Percentiles rank a stretch among this genome's conserved stretches.
These are phyloP conservation scores for Alternaria conjuncta DNA, from an alignment of 2,329 filamentous ascomycete genomes.

Conservation along the genomic window DNA sequence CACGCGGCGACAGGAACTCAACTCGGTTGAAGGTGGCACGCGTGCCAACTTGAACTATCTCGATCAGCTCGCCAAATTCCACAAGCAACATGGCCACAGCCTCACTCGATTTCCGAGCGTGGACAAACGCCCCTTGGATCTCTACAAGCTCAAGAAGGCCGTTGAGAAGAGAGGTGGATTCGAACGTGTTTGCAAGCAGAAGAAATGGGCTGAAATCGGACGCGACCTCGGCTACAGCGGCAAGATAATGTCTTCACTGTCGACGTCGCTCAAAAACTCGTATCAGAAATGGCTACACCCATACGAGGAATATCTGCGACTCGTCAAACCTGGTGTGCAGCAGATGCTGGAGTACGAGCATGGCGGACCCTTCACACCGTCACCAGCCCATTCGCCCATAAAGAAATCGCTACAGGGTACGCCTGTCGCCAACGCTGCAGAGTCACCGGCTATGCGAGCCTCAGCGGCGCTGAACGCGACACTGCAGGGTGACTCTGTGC, in stretches of 20 bases:
- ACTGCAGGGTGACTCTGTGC: constrained; percentile 50
- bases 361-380: constrained; percentile 85
- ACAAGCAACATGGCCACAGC: constrained; percentile 94
- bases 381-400: constrained; percentile 76
- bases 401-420: constrained; percentile 61
- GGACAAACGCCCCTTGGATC: constrained; percentile 93
- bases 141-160: constrained; percentile 95
- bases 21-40: constrained; percentile 97
- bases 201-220: constrained; percentile 99
- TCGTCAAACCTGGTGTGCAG: constrained; percentile 94
- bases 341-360: constrained; percentile 93
- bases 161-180: constrained; percentile 95
- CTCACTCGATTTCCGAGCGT: constrained; percentile 94
- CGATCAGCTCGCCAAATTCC: constrained; percentile 92
- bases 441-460: constrained; percentile 71
- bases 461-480: constrained; percentile 64
- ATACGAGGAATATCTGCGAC: constrained; percentile 90
- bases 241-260: constrained; percentile 99
- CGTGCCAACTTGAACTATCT: constrained; percentile 95
- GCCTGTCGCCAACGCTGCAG: constrained; percentile 60
- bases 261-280: constrained; percentile 96
- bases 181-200: constrained; percentile 93
- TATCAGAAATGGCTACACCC: constrained; percentile 97
- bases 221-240: constrained; percentile 96
- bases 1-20: constrained; percentile 93